Evolutionary conservation across 352 stramenopile genomes (phyloP).

Genomic region (Ophiocytium majus): DNA sequence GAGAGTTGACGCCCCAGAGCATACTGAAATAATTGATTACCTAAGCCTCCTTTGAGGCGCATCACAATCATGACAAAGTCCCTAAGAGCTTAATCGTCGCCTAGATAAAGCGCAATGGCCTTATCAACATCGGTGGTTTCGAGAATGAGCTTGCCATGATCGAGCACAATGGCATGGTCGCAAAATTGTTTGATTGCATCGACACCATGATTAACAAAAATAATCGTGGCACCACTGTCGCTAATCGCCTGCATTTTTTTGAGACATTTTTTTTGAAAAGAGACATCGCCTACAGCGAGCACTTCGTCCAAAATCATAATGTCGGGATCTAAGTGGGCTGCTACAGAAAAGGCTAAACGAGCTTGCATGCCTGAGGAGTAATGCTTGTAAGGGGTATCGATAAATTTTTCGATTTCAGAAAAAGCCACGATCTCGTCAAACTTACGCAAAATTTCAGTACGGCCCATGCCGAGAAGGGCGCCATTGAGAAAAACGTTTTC

Average conservation of each 20-base stretch:
- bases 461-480: background rate
- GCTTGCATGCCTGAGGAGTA: constrained; percentile 14
- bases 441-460: constrained; percentile 15
- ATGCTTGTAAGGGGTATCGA: constrained; percentile 20
- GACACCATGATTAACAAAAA: constrained; percentile 27
- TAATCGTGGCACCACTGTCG: constrained; percentile 5
- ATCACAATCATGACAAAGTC: background rate
- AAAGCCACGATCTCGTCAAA: constrained; percentile 17
- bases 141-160: no score
- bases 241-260: constrained; percentile 14
- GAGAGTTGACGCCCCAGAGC: background rate
- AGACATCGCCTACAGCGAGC: background rate
- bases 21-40: constrained; percentile 12
- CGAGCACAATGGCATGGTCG: no score
- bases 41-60: background rate
- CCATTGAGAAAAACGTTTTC: constrained; percentile 24
- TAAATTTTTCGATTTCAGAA: constrained; percentile 20
- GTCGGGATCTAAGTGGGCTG: constrained; percentile 21
- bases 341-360: constrained; percentile 15
- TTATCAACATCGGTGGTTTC: no score
- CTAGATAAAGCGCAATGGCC: no score
- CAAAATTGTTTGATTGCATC: no score
- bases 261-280: constrained; percentile 24
- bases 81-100: no score
- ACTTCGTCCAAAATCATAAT: no score